Base-by-base conservation (phyloP, 345 rosid genomes). In the Salix koriyanagi region DNA sequence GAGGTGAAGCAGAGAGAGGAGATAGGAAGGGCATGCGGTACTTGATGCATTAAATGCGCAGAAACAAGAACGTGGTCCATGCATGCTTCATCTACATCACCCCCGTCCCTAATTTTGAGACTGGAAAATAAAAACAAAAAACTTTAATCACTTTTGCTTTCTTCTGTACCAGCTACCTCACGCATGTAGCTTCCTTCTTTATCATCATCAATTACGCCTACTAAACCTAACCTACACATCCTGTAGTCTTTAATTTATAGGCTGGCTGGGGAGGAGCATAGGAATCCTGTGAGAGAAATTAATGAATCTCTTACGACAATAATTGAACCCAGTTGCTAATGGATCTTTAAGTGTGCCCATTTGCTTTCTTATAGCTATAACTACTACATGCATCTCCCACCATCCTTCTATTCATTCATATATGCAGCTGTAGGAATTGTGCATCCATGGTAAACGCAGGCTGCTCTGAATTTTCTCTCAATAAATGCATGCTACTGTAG, bases 221-320 rank as follows among this genome's bases (percentile, higher is more conserved):
- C 73, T 39, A 84, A 77, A 79, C 89, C 89, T 89, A 87, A 78
- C 83, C 88, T 84, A 76, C 78, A 70, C 37, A 65, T 54, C 65
- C 72, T 36, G 37, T 72, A 32, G 32, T 61, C 77, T 84, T 77
- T 32, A 4, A 32, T 32, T 32, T 81, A 69, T 76, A 75, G 81
- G 36, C 36, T 34, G 81, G 69, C 71, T 6, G 44, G 41, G 36
- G 21, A 70, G 28, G 39, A 23, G 52, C 42, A 25, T 25, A 52
- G 71, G 75, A 65, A 71, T 75, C 66, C 65, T 70, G 78, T 75
- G 71, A 70, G 32, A 15, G 56, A 56, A 71, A 71, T 75, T 23
- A 67, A 28, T 65, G 67, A 50, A 76, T 83, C 83, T 80, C 67
- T 66, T 4, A 62, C 76, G 30, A 46, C 81, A 83, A 84, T 87